Base-by-base conservation (phyloP, 2,329 filamentous ascomycete species). In the Talaromyces amestolkiae region DNA sequence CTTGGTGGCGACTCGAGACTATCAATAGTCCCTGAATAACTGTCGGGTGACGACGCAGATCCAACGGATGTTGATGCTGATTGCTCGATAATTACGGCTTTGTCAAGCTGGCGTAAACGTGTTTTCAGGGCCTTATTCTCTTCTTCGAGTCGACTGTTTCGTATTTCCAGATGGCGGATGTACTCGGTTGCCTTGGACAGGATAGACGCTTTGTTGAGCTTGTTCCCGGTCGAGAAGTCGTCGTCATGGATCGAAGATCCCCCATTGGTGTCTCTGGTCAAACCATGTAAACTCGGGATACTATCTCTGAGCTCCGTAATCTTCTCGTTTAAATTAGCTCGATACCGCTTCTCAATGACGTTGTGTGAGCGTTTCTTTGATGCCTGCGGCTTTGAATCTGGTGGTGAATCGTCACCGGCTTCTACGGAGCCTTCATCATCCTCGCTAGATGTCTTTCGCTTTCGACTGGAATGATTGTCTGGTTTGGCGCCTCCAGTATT, bases 161-260 rank as follows among this genome's bases (percentile, higher is more conserved):
- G 88, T 80, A 96, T 96, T 77, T 98, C 94, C 1, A 98, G 81
- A 78, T 98, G 93, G 43, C 89, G 87, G 70, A 98, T 98, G 72
- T 98, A 98, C 76, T 98, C 94, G 6, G 94, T 97, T 2, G 94
- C 94, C 77, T 98, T 98, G 69, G 92, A 93, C 51, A 98, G 81
- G 60, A 98, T 92, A 2, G 93, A 97, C n/a, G 94, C 94, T 78
- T 98, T 98, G 82, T 98, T 98, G 33, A 97, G 83, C 78, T 98
- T 98, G 80, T 96, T 93, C 6, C 93, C 92, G 2, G 92, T 90
- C 61, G 95, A 81, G 61, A 92, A 92, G 71, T 96, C 89, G 17
- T 95, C 91, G 41, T 90, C 87, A 70, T 94, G 91, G 45, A 87
- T 89, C 10, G 72, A 64, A 2, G 72, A 68, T 19, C 70, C 71